phyloP scores from a whole-genome alignment of 1,139 yeast genomes.

The Yamadazyma mexicana region DNA sequence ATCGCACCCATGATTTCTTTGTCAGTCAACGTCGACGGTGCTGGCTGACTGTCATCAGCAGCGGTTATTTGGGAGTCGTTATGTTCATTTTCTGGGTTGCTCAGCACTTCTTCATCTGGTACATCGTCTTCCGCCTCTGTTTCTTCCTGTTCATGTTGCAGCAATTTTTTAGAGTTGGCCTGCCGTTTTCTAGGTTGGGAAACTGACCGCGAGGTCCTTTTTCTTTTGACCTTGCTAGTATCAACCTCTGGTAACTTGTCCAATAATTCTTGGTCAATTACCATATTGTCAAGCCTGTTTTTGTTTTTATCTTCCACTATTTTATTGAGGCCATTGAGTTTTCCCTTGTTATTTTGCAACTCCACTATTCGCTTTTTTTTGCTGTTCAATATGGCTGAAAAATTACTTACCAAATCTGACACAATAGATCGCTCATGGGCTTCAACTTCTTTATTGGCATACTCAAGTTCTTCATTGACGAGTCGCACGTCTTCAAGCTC shows the following conservation, averaged over 20 bases:
- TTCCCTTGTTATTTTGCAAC: constrained; percentile 13
- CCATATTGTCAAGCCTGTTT: constrained; percentile 20
- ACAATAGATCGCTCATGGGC: constrained; percentile 27
- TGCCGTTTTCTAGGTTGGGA: not conserved
- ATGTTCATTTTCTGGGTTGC: too few species aligned
- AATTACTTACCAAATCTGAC: constrained; percentile 36
- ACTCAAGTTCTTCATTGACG: constrained; percentile 12
- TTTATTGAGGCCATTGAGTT: constrained; percentile 24
- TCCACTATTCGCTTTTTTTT: constrained; percentile 40
- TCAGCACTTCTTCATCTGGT: not conserved
- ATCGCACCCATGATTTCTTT: not conserved
- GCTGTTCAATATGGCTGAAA: constrained; percentile 34
- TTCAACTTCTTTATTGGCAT: constrained; percentile 5
- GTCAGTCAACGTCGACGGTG: not conserved
- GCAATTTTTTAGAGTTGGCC: too few species aligned
- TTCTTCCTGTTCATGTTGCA: not conserved
- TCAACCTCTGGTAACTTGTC: constrained; percentile 13
- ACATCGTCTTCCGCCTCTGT: not conserved
- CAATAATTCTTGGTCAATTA: constrained; percentile 15
- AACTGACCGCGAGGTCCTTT: not conserved
- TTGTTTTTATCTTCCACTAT: constrained; percentile 19
- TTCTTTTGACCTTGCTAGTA: constrained; percentile 1
- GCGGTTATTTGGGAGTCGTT: not conserved
- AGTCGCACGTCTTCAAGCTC: constrained; percentile 3
- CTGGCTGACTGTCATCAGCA: not conserved